Percentiles rank a stretch among this genome's conserved stretches.
Conservation (phyloP, 2,329 filamentous ascomycete genomes). For the Fusarium oxysporum region DNA sequence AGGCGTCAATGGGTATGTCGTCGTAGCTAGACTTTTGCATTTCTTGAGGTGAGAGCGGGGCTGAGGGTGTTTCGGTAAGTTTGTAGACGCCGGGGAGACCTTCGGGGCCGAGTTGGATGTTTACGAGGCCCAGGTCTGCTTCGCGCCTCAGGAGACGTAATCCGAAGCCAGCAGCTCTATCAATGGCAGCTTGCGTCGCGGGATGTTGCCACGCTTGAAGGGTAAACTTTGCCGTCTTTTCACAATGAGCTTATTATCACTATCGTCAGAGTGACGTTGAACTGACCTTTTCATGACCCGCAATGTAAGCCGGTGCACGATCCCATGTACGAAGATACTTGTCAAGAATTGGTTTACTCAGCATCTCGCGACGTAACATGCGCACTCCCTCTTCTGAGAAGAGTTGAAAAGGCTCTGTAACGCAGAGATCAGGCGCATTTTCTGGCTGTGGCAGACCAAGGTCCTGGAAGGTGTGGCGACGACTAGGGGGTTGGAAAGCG, state of each 20-base stretch:
- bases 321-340: conserved; percentile 3
- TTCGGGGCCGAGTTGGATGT: conserved; percentile 2
- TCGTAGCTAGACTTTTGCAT: conserved; percentile 4
- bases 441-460: not conserved
- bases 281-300: not conserved
- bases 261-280: rapidly evolving
- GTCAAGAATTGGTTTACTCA: not conserved
- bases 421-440: not conserved
- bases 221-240: not conserved
- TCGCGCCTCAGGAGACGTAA: not conserved
- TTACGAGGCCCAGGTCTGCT: not conserved
- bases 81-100: conserved; percentile 2
- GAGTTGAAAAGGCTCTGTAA: not conserved
- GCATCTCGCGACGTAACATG: not conserved
- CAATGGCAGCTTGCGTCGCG: not conserved
- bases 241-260: rapidly evolving
- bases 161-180: not conserved
- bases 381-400: conserved; percentile 5
- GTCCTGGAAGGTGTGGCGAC: not conserved
- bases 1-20: conserved; percentile 11
- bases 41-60: not conserved
- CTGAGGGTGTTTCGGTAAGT: not conserved
- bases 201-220: conserved; percentile 4
- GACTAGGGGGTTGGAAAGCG: not conserved
- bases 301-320: not conserved